Conservation (phyloP, 345 rosid genomes). For the Pistacia atlantica region DNA sequence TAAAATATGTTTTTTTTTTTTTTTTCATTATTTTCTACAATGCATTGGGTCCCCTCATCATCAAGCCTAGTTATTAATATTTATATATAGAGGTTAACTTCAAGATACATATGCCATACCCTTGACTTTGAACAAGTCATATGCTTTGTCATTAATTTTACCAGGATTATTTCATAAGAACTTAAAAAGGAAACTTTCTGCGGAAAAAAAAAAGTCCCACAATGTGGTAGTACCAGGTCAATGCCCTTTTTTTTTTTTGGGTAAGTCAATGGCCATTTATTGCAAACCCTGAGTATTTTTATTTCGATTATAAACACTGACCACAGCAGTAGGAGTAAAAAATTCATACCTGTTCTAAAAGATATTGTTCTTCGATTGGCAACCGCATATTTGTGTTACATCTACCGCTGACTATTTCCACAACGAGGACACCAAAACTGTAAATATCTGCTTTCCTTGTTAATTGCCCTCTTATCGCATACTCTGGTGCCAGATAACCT, state of each 20-base stretch:
- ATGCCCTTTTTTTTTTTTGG: background rate
- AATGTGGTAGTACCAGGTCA: background rate
- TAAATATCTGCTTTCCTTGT: conserved; percentile 93
- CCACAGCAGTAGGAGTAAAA: conserved; percentile 1
- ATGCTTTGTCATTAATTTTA: too few relatives aligned
- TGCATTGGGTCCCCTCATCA: too few relatives aligned
- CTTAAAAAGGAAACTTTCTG: too few relatives aligned
- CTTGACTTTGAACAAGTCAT: too few relatives aligned
- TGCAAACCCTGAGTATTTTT: background rate
- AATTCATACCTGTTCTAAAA: conserved; percentile 77
- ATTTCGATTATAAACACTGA: background rate
- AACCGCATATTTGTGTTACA: conserved; percentile 74
- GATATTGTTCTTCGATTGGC: conserved; percentile 76
- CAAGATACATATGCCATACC: too few relatives aligned
- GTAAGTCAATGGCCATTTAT: background rate
- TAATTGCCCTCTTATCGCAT: conserved; percentile 89
- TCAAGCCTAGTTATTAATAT: too few relatives aligned
- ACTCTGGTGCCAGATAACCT: conserved; percentile 98
- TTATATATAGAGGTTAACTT: too few relatives aligned
- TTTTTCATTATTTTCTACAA: too few relatives aligned
- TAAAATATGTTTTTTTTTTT: too few relatives aligned
- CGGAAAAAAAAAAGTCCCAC: too few relatives aligned
- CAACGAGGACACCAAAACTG: conserved; percentile 86
- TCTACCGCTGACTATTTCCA: conserved; percentile 92
- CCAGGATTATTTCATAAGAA: too few relatives aligned